These are phyloP conservation scores for Lachancea fermentati DNA, from an alignment of 805 yeast genomes.

Conservation along the genomic window DNA sequence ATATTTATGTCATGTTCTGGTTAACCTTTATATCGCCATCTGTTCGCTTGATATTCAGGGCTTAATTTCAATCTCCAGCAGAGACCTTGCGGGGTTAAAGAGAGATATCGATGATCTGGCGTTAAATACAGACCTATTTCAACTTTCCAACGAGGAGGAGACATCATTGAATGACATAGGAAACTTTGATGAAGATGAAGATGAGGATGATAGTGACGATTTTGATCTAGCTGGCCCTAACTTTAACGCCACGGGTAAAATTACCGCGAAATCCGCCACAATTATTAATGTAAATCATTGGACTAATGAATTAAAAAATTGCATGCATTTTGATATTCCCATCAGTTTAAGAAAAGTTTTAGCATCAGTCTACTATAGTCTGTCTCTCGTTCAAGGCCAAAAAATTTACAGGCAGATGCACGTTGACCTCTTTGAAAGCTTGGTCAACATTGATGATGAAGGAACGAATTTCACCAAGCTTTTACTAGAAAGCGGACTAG, in stretches of 20 bases:
- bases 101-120: slow-evolving; percentile 41
- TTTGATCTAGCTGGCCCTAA: slow-evolving; percentile 35
- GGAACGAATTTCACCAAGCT: slow-evolving; percentile 30
- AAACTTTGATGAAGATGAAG: slow-evolving; percentile 39
- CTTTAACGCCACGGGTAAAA: slow-evolving; percentile 45
- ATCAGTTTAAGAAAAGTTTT: slow-evolving; percentile 52
- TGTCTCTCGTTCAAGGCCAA: slow-evolving; percentile 71
- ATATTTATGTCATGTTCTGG: slow-evolving; percentile 73
- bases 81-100: slow-evolving; percentile 50
- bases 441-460: slow-evolving; percentile 41
- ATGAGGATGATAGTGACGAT: slow-evolving; percentile 26
- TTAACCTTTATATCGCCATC: slow-evolving; percentile 73
- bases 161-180: slow-evolving; percentile 35
- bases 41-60: slow-evolving; percentile 73
- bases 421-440: slow-evolving; percentile 51
- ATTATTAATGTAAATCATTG: slow-evolving; percentile 73
- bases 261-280: slow-evolving; percentile 62
- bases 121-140: slow-evolving; percentile 47
- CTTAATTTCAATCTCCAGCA: slow-evolving; percentile 55
- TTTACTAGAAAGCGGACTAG: slow-evolving; percentile 28
- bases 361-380: slow-evolving; percentile 62
- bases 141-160: slow-evolving; percentile 24
- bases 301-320: slow-evolving; percentile 78
- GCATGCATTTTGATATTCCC: slow-evolving; percentile 76
- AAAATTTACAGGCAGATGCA: slow-evolving; percentile 53